Evolutionary conservation across 192 early-diverging fungal genomes (phyloP), one percentile per base, ranked within the genome.

Genomic region (Podila minutissima): DNA sequence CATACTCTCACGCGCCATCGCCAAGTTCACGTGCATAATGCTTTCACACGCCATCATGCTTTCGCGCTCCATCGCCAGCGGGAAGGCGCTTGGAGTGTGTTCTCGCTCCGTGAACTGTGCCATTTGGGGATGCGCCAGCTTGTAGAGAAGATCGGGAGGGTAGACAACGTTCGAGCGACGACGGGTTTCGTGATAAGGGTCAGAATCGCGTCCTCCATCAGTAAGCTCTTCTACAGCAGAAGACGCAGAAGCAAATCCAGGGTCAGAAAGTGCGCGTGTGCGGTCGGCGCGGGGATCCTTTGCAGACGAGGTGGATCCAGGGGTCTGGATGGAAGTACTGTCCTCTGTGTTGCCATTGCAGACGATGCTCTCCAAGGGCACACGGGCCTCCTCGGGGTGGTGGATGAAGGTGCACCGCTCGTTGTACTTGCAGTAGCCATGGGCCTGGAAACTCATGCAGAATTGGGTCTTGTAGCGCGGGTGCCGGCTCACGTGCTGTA

Each of bases 361-460:
- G 41, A 20, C 29, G 17, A 48, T 7, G 10, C 48, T 5, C n/a
- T 59, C 19, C 4, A 64, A 15, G 0, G 64, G 53, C 9, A 64
- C 69, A 20, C 89, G 75, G 46, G 88, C 81, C 66, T 90, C 88
- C 51, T 88, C 85, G 3, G 84, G 81, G 9, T 85, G 89, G 67
- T 98, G 97, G 58, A 96, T 92, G 82, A 99, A 99, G 66, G 95
- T 97, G 84, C 97, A 99, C 38, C 97, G 94, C 71, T 92, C 92
- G 28, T 96, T 96, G 81, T 97, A 99, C 5, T 93, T 93, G 82
- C 97, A 99, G 29, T 91, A 92, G 22, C 97, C 97, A 3, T 91
- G 91, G 59, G 92, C 89, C 86, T 90, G 93, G 86, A 93, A 99
- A 37, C 95, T 96, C 55, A 91, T 94, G 86, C 97, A 99, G 41